Evolutionary conservation across 2,329 filamentous ascomycete genomes (phyloP).

Genomic region (Furcasterigmium sp.): DNA sequence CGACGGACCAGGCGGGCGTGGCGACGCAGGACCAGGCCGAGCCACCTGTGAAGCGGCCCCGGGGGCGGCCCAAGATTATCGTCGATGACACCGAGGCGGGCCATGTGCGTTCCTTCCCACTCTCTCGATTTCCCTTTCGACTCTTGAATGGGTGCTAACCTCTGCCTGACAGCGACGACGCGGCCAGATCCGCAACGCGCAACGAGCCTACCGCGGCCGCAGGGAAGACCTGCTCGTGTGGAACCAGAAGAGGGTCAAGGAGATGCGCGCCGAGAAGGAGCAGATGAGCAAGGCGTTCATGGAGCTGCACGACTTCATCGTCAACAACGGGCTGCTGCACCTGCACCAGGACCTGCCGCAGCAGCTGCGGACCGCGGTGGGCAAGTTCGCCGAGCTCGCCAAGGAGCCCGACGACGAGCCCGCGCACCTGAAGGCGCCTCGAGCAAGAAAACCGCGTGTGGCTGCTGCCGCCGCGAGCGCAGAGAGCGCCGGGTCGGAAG

Average conservation of each 20-base stretch:
- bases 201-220: constrained; percentile 76
- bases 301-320: constrained; percentile 57
- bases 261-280: constrained; percentile 64
- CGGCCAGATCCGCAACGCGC: constrained; percentile 82
- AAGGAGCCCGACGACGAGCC: constrained; percentile 39
- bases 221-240: constrained; percentile 77
- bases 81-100: constrained; percentile 72
- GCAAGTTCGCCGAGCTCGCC: constrained; percentile 53
- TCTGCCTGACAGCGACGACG: constrained; percentile 68
- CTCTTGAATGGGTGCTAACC: too few species aligned
- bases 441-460: constrained; percentile 29
- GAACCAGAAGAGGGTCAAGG: constrained; percentile 64
- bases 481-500: constrained; percentile 6
- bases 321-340: constrained; percentile 52
- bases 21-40: constrained; percentile 36
- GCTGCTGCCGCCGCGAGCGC: constrained; percentile 12
- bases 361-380: constrained; percentile 50
- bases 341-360: constrained; percentile 50
- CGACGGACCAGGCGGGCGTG: constrained; percentile 18
- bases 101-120: constrained; percentile 76
- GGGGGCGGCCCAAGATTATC: constrained; percentile 71
- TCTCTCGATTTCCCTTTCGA: too few species aligned
- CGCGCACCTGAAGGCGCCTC: too few species aligned
- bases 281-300: constrained; percentile 71
- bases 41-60: constrained; percentile 45